Conservation (phyloP, 2,329 filamentous ascomycete genomes). For the Trichoderma lentiforme region DNA sequence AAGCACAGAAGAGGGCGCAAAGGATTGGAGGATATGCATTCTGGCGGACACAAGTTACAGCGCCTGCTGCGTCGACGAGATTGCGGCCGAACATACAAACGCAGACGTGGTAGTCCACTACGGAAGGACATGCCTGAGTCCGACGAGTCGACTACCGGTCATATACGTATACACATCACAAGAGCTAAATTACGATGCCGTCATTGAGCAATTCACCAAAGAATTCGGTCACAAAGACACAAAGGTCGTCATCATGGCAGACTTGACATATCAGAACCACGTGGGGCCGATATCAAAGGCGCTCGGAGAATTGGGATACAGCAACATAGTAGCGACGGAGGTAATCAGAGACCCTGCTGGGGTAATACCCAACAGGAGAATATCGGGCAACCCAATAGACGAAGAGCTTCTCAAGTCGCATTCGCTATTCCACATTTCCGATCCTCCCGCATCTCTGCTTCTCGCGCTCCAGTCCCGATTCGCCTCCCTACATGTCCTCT, state of each 20-base stretch:
- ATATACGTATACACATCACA: constrained; percentile 86
- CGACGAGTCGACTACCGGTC: constrained; percentile 81
- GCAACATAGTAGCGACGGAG: constrained; percentile 62
- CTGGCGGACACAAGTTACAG: constrained; percentile 96
- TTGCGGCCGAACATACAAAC: constrained; percentile 88
- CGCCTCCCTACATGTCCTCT: constrained; percentile 72
- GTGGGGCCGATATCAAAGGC: constrained; percentile 54
- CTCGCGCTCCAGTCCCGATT: constrained; percentile 84
- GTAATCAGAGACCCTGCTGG: constrained; percentile 77
- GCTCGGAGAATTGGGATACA: constrained; percentile 65
- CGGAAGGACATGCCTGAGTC: constrained; percentile 85
- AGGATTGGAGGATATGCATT: constrained; percentile 62
- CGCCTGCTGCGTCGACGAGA: constrained; percentile 93
- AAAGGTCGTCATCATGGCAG: constrained; percentile 79
- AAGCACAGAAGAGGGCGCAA: constrained; percentile 15
- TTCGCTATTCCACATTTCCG: constrained; percentile 79
- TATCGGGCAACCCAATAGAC: constrained; percentile 45
- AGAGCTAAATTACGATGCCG: constrained; percentile 58
- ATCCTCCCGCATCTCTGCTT: constrained; percentile 77
- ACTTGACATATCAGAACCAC: constrained; percentile 81
- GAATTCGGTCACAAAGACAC: constrained; percentile 63
- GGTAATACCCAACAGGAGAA: constrained; percentile 76
- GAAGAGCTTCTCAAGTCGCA: constrained; percentile 58
- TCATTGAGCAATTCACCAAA: constrained; percentile 58
- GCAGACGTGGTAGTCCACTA: constrained; percentile 94